These are phyloP conservation scores for Penicillium cataractarum DNA, from an alignment of 495 filamentous ascomycete species.

Conservation along the genomic window DNA sequence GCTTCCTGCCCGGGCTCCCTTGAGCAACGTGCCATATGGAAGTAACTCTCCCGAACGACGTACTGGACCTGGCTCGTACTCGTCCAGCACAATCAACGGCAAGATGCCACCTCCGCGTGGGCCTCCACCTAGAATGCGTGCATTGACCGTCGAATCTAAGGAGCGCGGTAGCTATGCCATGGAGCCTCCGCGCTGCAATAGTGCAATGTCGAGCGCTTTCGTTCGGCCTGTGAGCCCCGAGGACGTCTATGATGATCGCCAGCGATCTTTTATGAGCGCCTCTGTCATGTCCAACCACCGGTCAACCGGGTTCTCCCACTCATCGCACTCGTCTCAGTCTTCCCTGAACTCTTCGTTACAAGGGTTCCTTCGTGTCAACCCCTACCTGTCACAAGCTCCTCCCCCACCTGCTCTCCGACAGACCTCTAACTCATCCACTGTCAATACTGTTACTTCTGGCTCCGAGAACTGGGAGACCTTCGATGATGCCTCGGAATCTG, in stretches of 20 bases:
- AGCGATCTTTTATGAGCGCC: conserved; percentile 53
- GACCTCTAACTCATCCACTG: conserved; percentile 69
- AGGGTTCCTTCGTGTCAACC: conserved; percentile 43
- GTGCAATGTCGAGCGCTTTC: conserved; percentile 64
- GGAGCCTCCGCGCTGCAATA: conserved; percentile 66
- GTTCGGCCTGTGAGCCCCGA: conserved; percentile 82
- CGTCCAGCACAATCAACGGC: conserved; percentile 55
- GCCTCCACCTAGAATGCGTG: conserved; percentile 89
- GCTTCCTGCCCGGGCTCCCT: conserved; percentile 78
- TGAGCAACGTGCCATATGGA: conserved; percentile 78
- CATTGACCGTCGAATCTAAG: conserved; percentile 69
- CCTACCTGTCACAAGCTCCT: conserved; percentile 49
- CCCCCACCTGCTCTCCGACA: conserved; percentile 62
- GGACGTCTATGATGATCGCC: conserved; percentile 80
- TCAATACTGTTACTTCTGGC: conserved; percentile 67
- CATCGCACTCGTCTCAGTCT: conserved; percentile 43
- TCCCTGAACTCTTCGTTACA: conserved; percentile 44
- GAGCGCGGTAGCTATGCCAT: conserved; percentile 60
- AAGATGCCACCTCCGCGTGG: conserved; percentile 67
- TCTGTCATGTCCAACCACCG: conserved; percentile 43
- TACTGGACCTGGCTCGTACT: conserved; percentile 51
- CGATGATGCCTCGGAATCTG: conserved; percentile 74
- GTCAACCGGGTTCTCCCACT: conserved; percentile 43
- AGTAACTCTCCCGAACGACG: conserved; percentile 82
- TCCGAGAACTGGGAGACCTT: conserved; percentile 98